Percentiles rank a stretch among this genome's conserved stretches.
Evolutionary conservation across 805 yeast genomes (phyloP).

Genomic region (Komagataella pastoris): DNA sequence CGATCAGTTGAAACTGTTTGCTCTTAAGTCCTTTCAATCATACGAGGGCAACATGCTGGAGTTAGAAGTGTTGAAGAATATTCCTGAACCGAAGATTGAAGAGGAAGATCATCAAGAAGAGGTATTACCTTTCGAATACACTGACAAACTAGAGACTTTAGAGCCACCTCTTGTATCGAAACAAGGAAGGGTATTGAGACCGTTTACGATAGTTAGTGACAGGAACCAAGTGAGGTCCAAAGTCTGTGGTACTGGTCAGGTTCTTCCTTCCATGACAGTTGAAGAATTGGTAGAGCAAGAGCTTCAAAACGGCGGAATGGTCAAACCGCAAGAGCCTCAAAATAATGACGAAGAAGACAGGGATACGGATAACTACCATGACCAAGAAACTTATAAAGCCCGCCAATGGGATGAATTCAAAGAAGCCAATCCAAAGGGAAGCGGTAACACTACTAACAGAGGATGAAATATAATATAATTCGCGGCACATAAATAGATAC

Average conservation of each 20-base stretch:
- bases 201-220: constrained; percentile 61
- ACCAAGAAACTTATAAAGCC: constrained; percentile 56
- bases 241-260: constrained; percentile 88
- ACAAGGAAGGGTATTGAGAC: constrained; percentile 69
- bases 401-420: constrained; percentile 91
- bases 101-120: constrained; percentile 6
- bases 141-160: constrained; percentile 47
- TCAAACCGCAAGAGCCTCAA: constrained; percentile 20
- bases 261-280: constrained; percentile 84
- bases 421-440: constrained; percentile 75
- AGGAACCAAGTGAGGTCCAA: constrained; percentile 43
- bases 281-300: constrained; percentile 88
- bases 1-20: constrained; percentile 38
- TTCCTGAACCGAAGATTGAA: constrained; percentile 17
- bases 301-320: constrained; percentile 71
- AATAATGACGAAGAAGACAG: constrained; percentile 34
- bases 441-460: constrained; percentile 72
- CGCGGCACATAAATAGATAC: not conserved
- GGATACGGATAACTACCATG: constrained; percentile 47
- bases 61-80: constrained; percentile 39
- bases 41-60: constrained; percentile 57
- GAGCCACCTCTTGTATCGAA: constrained; percentile 44
- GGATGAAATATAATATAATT: constrained; percentile 23
- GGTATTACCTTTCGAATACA: constrained; percentile 24
- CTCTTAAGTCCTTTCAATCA: constrained; percentile 38